Base-by-base conservation (phyloP, 1,284 basidiomycete species). In the Clitocybe nebularis region DNA sequence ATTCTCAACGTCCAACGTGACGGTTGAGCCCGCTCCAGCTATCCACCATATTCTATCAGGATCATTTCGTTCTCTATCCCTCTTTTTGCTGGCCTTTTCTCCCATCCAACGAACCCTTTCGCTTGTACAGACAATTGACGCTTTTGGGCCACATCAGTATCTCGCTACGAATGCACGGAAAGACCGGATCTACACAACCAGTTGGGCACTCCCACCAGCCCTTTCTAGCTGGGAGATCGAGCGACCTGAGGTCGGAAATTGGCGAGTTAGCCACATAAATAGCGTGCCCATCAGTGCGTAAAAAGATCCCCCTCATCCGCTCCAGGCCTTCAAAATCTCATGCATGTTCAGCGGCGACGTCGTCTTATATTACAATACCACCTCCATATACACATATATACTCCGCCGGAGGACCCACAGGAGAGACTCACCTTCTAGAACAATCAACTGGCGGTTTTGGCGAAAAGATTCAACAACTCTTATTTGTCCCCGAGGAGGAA, bases 111-210 rank as follows among this genome's bases (percentile, higher is more conserved):
- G 62, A 4, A 61, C 66, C 0, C 55, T 76, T n/a, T 54, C 60
- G 5, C 60, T 69, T 21, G 54, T 73, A 0, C 63, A 69, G 44
- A 66, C 62, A 1, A 51, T 72, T 8, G 60, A 64, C 40, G 71
- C 62, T 0, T 68, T 64, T 50, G 73, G 72, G 5, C 73, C 72
- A 0, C 72, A 76, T 46, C 72, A 75, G 37, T 75, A 74, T 51
- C 56, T 76, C 6, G 63, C 64, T 1, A 57, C 60, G 4, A 63
- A 64, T 44, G 47, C 54, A 4, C 45, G 50, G 9, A 61, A 57
- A 36, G 56, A 62, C 29, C 49, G 57, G 5, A 60, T 67, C 0
- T 75, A 72, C 50, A 63, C 71, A 0, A 76, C 74, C 0, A 72
- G 63, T 46, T 76, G 74, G 74, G 66, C 68, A 0, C 47, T 59